Percentiles rank a stretch among this genome's conserved stretches.
These are phyloP conservation scores for Ceratobasidium sp. DNA, from an alignment of 1,284 basidiomycete genomes.

Conservation along the genomic window DNA sequence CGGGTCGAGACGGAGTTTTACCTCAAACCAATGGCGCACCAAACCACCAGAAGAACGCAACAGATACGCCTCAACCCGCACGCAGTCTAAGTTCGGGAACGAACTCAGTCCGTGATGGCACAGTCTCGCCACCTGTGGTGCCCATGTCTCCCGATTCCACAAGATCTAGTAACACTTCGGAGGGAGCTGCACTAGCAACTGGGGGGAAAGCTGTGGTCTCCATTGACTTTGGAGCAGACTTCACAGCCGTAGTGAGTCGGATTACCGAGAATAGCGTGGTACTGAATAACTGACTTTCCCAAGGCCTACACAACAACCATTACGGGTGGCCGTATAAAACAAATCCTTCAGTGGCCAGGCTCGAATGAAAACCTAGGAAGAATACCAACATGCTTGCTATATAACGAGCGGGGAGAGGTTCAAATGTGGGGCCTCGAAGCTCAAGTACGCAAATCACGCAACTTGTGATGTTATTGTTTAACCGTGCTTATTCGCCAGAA, in stretches of 20 bases:
- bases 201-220: constrained; percentile 68
- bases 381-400: constrained; percentile 81
- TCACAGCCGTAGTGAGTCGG: constrained; percentile 77
- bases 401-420: constrained; percentile 73
- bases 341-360: constrained; percentile 81
- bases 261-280: neutral
- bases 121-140: constrained; percentile 7
- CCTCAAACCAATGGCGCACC: neutral
- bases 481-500: constrained; percentile 54
- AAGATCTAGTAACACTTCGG: neutral
- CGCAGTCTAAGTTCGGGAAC: neutral
- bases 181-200: neutral
- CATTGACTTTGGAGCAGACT: constrained; percentile 87
- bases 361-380: constrained; percentile 82
- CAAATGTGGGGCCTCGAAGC: constrained; percentile 83
- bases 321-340: constrained; percentile 71
- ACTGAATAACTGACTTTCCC: neutral
- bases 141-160: neutral
- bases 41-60: neutral
- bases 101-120: neutral
- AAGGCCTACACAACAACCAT: constrained; percentile 79
- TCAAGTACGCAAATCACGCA: constrained; percentile 55
- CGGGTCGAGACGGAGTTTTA: neutral
- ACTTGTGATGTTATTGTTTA: neutral
- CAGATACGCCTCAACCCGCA: neutral